phyloP scores from a whole-genome alignment of 2,329 filamentous ascomycete genomes.

The Xylaria polymorpha region DNA sequence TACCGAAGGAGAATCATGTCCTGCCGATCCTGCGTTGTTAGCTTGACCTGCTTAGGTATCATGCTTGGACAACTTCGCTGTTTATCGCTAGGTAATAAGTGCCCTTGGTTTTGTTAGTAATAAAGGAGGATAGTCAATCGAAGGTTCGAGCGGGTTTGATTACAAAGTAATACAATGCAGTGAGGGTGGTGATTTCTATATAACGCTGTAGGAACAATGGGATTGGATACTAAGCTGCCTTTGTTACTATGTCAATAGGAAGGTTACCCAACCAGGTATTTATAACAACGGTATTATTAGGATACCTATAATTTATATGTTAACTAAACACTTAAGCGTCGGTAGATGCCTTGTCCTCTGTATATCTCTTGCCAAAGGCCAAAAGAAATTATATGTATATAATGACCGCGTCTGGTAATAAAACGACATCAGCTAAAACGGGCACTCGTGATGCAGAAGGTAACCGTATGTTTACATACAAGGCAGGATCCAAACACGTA shows the following conservation, averaged over 20 bases:
- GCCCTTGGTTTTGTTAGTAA: too few relatives aligned
- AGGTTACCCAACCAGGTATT: not conserved
- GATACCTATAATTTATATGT: not conserved
- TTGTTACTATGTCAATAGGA: not conserved
- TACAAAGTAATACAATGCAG: not conserved
- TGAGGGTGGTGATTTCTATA: not conserved
- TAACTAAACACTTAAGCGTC: not conserved
- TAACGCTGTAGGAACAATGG: too few relatives aligned
- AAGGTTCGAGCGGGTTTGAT: not conserved
- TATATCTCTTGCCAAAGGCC: not conserved
- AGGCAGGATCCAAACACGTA: not conserved
- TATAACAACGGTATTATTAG: not conserved
- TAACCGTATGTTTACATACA: slow-evolving; percentile 5
- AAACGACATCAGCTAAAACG: not conserved
- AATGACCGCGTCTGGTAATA: not conserved
- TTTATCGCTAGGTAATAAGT: too few relatives aligned
- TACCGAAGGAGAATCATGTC: not conserved
- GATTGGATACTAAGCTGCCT: too few relatives aligned
- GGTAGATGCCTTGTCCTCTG: not conserved
- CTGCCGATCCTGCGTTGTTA: not conserved
- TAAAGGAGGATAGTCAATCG: not conserved
- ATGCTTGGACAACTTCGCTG: not conserved
- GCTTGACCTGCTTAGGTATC: too few relatives aligned
- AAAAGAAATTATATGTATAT: not conserved
- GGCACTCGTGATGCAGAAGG: not conserved